phyloP scores from a whole-genome alignment of 306 rosid species.

The Inga oerstediana region DNA sequence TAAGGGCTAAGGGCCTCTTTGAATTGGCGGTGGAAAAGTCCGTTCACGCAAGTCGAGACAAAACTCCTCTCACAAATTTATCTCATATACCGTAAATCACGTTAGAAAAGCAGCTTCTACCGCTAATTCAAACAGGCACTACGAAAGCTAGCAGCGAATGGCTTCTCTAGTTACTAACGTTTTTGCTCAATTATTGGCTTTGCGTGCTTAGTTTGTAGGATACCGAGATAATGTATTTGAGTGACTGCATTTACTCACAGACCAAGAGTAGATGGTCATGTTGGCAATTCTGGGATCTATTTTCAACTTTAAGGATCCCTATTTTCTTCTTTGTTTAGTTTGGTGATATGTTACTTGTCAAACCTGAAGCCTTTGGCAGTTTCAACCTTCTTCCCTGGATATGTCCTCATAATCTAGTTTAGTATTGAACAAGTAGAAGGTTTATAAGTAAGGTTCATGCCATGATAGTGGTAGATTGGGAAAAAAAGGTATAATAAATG shows the following conservation, averaged over 20 bases:
- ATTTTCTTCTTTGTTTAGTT: conserved; percentile 20
- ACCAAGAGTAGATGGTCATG: background rate
- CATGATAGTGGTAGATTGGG: background rate
- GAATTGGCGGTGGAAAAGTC: too few relatives aligned
- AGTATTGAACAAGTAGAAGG: conserved; percentile 7
- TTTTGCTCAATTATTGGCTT: conserved; percentile 4
- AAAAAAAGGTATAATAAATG: background rate
- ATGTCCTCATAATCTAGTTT: background rate
- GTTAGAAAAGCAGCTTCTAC: too few relatives aligned
- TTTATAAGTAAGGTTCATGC: background rate
- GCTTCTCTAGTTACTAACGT: background rate
- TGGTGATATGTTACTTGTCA: conserved; percentile 3
- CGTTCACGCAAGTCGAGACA: too few relatives aligned
- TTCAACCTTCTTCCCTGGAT: background rate
- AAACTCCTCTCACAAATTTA: too few relatives aligned
- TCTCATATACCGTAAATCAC: too few relatives aligned
- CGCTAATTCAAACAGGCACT: too few relatives aligned
- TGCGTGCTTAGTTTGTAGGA: background rate
- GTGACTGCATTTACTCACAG: conserved; percentile 3
- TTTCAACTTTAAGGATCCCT: conserved; percentile 1
- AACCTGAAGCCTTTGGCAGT: background rate
- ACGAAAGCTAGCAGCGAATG: background rate
- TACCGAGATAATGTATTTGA: background rate
- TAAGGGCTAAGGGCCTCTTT: background rate
- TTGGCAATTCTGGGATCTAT: background rate